Percentiles rank a stretch among this genome's conserved stretches.
These are phyloP conservation scores for Sarocladium brachiariae DNA, from an alignment of 2,329 filamentous ascomycete genomes.

Conservation along the genomic window DNA sequence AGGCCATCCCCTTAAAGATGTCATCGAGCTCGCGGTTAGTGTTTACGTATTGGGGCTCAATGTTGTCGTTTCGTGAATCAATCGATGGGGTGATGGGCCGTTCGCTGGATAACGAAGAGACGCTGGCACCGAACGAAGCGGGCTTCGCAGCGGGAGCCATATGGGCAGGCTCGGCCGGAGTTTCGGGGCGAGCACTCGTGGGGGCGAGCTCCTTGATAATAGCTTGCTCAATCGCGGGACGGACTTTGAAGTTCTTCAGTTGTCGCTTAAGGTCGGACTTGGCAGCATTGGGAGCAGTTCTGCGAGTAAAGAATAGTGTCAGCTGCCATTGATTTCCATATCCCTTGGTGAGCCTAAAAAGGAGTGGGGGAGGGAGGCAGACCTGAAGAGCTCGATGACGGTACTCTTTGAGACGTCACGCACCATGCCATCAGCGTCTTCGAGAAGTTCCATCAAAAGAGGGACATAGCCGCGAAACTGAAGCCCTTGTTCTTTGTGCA, in stretches of 20 bases:
- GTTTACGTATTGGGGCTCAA: slow-evolving; percentile 79
- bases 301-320: not conserved
- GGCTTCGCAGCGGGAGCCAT: slow-evolving; percentile 22
- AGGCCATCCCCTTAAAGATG: slow-evolving; percentile 72
- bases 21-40: slow-evolving; percentile 86
- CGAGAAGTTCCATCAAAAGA: slow-evolving; percentile 74
- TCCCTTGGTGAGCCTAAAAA: too few species aligned
- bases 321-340: too few species aligned
- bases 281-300: slow-evolving; percentile 70
- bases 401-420: slow-evolving; percentile 77
- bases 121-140: slow-evolving; percentile 42
- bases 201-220: slow-evolving; percentile 70
- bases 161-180: slow-evolving; percentile 29
- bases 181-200: slow-evolving; percentile 31
- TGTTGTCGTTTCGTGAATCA: slow-evolving; percentile 58
- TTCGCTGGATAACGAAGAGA: slow-evolving; percentile 41
- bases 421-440: slow-evolving; percentile 84
- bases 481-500: slow-evolving; percentile 73
- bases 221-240: slow-evolving; percentile 75
- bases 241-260: slow-evolving; percentile 74
- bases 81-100: slow-evolving; percentile 55
- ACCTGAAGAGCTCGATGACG: slow-evolving; percentile 83
- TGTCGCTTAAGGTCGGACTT: slow-evolving; percentile 87
- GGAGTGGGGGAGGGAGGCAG: too few species aligned
- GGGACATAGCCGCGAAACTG: slow-evolving; percentile 81